Evolutionary conservation across 2,329 filamentous ascomycete genomes (phyloP).

Genomic region (Aaosphaeria arxii): DNA sequence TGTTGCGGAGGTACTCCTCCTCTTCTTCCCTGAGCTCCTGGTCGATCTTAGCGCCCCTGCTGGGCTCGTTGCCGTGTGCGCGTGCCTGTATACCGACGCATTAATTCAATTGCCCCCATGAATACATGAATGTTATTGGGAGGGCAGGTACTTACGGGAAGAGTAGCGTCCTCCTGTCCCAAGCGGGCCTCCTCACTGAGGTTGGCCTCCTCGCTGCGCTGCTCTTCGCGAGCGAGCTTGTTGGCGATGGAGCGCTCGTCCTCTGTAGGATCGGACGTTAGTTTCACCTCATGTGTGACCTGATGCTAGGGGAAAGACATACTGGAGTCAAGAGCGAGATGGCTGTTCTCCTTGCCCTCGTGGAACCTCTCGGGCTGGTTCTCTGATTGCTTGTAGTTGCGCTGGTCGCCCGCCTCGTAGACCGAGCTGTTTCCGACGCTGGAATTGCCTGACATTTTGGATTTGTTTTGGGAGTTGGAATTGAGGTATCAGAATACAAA

Average conservation of each 20-base stretch:
- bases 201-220: constrained; percentile 43
- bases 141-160: constrained; percentile 29
- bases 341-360: constrained; percentile 69
- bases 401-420: constrained; percentile 77
- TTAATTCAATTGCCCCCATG: background rate
- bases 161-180: constrained; percentile 59
- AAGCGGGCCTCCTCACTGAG: constrained; percentile 33
- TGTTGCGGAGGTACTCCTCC: constrained; percentile 60
- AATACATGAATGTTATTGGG: background rate
- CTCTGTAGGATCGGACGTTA: constrained; percentile 42
- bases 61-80: constrained; percentile 70
- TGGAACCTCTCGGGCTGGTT: constrained; percentile 60
- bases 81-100: constrained; percentile 45
- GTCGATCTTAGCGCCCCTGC: constrained; percentile 69
- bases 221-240: constrained; percentile 63
- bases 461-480: constrained; percentile 1
- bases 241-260: constrained; percentile 71
- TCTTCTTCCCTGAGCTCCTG: constrained; percentile 67
- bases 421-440: constrained; percentile 64
- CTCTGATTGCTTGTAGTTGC: constrained; percentile 54
- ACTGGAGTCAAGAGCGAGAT: constrained; percentile 71
- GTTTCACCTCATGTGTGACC: background rate
- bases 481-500: background rate
- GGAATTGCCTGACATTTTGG: constrained; percentile 54
- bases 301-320: constrained; percentile 13